Evolutionary conservation across 1,284 basidiomycete species (phyloP).

Genomic region (Gastroboletus turbinatus): DNA sequence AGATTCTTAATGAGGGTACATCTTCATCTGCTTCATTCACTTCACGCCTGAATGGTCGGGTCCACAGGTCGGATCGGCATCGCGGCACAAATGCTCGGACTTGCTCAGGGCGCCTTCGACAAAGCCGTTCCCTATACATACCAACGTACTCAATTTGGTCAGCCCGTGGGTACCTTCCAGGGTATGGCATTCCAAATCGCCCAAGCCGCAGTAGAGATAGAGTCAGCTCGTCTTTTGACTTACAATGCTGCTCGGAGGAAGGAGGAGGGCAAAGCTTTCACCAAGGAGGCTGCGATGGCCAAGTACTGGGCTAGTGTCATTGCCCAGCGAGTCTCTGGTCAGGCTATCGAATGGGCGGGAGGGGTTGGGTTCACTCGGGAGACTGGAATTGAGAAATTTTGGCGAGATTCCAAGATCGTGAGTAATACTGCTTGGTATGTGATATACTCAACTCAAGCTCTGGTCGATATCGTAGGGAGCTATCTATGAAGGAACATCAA

Average conservation of each 20-base stretch:
- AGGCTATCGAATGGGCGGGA: slow-evolving; percentile 96
- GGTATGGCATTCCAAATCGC: slow-evolving; percentile 97
- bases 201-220: slow-evolving; percentile 84
- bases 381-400: slow-evolving; percentile 92
- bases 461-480: slow-evolving; percentile 58
- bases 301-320: slow-evolving; percentile 89
- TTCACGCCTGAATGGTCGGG: not conserved
- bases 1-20: slow-evolving; percentile 91
- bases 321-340: slow-evolving; percentile 85
- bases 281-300: slow-evolving; percentile 96
- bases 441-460: slow-evolving; percentile 5
- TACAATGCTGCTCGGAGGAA: slow-evolving; percentile 96
- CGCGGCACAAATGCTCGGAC: slow-evolving; percentile 94
- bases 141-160: slow-evolving; percentile 92
- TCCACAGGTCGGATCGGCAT: slow-evolving; percentile 85
- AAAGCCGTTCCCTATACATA: slow-evolving; percentile 92
- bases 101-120: slow-evolving; percentile 96
- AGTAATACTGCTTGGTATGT: slow-evolving; percentile 33
- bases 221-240: slow-evolving; percentile 88
- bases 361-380: slow-evolving; percentile 95
- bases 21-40: not conserved
- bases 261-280: slow-evolving; percentile 87
- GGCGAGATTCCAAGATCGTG: slow-evolving; percentile 94
- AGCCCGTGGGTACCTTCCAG: slow-evolving; percentile 91
- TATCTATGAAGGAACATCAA: slow-evolving; percentile 95